Percentiles rank a stretch among this genome's conserved stretches.
These are phyloP conservation scores for Abelmoschus esculentus DNA, from an alignment of 345 rosid species.

Conservation along the genomic window DNA sequence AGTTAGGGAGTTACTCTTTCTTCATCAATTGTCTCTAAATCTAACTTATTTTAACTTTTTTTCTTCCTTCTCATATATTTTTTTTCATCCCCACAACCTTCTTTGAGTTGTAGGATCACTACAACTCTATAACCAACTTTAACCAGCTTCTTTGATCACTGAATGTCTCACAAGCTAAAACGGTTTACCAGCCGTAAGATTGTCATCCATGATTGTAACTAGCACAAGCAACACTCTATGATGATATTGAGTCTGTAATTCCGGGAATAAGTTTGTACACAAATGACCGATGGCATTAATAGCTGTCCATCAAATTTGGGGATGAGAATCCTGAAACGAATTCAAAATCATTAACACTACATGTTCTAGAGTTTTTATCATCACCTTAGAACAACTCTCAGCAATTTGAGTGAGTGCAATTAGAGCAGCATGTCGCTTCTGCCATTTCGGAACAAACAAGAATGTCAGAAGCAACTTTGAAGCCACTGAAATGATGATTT, in stretches of 20 bases:
- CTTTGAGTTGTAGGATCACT: too few species aligned
- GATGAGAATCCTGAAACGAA: slow-evolving; percentile 58
- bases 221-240: slow-evolving; percentile 52
- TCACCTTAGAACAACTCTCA: slow-evolving; percentile 73
- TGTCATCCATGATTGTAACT: slow-evolving; percentile 61
- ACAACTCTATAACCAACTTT: too few species aligned
- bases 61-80: too few species aligned
- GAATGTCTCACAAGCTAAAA: too few species aligned
- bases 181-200: too few species aligned
- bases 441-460: slow-evolving; percentile 57
- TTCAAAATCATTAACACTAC: slow-evolving; percentile 56
- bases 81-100: too few species aligned
- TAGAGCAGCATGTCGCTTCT: slow-evolving; percentile 64
- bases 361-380: slow-evolving; percentile 54
- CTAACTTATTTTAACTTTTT: too few species aligned
- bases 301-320: slow-evolving; percentile 72
- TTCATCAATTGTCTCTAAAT: too few species aligned
- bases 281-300: slow-evolving; percentile 68
- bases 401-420: slow-evolving; percentile 67
- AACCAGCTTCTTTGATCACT: too few species aligned
- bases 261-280: slow-evolving; percentile 67
- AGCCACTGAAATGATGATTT: slow-evolving; percentile 56
- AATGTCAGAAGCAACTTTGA: slow-evolving; percentile 43
- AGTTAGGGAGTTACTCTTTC: too few species aligned
- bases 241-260: slow-evolving; percentile 53